phyloP scores from a whole-genome alignment of 106 monocot genomes.

The Dioscorea zingiberensis region DNA sequence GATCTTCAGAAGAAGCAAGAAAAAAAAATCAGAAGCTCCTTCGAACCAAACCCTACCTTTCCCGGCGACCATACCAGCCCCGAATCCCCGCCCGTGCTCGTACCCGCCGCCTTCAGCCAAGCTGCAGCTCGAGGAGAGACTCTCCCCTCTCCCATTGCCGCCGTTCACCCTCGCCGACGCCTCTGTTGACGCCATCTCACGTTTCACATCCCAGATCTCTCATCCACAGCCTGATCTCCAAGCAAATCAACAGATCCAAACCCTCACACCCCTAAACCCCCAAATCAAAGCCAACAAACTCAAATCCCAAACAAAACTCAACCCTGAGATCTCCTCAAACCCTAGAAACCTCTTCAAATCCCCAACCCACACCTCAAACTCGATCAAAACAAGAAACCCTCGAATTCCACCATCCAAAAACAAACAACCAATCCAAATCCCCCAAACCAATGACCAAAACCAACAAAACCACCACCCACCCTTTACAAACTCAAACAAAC shows the following conservation, averaged over 20 bases:
- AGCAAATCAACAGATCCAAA: neutral
- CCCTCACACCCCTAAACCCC: no score
- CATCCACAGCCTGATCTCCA: constrained; percentile 1
- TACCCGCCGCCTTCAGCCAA: constrained; percentile 3
- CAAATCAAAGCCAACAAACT: no score
- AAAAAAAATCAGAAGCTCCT: neutral
- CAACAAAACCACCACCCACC: no score
- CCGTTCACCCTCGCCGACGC: constrained; percentile 12
- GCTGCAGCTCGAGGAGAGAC: constrained; percentile 14
- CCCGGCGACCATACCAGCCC: constrained; percentile 1
- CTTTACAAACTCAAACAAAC: no score
- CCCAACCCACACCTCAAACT: no score
- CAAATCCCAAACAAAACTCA: no score
- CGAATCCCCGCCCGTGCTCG: neutral
- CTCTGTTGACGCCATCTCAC: constrained; percentile 31
- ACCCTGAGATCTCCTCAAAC: no score
- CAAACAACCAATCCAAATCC: no score
- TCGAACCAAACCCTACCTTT: neutral
- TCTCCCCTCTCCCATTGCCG: constrained; percentile 15
- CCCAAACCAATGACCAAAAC: no score
- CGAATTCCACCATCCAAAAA: no score
- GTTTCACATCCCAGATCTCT: neutral
- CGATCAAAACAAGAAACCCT: no score
- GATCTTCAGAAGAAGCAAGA: neutral
- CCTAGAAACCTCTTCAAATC: no score